Conservation (phyloP, 1,284 basidiomycete species). For the Cystobasidium slooffiae region DNA sequence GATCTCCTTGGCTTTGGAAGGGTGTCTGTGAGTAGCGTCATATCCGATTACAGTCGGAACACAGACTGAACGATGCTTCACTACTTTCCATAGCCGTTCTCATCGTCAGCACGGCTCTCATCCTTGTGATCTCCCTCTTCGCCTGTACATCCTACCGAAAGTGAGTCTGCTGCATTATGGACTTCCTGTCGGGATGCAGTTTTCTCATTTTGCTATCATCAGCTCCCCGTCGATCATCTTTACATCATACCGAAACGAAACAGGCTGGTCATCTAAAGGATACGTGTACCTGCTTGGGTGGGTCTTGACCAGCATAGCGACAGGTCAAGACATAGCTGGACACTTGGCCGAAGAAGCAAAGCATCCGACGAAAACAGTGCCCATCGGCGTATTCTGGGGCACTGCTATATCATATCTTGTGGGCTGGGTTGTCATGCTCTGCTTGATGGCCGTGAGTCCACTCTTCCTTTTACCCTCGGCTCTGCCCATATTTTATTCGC, state of each 20-base stretch:
- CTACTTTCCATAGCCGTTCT: slow-evolving; percentile 27
- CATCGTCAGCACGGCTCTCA: slow-evolving; percentile 42
- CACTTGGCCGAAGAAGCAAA: slow-evolving; percentile 54
- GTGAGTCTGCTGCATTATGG: not conserved
- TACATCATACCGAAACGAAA: slow-evolving; percentile 48
- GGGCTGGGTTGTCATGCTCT: slow-evolving; percentile 50
- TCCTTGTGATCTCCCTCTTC: slow-evolving; percentile 48
- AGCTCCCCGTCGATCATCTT: slow-evolving; percentile 49
- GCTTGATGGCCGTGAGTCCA: slow-evolving; percentile 37
- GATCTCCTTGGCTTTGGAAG: slow-evolving; percentile 52
- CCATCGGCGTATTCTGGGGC: slow-evolving; percentile 52
- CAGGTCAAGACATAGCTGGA: slow-evolving; percentile 50
- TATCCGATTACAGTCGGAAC: not conserved
- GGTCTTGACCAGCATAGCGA: slow-evolving; percentile 51
- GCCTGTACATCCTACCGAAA: slow-evolving; percentile 21
- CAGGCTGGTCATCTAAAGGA: slow-evolving; percentile 47
- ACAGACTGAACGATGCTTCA: not conserved
- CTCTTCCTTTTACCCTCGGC: too few relatives aligned
- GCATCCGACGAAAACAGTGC: slow-evolving; percentile 50
- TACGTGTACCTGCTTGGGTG: slow-evolving; percentile 53
- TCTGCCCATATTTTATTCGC: too few relatives aligned
- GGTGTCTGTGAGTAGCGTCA: slow-evolving; percentile 41
- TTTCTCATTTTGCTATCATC: not conserved
- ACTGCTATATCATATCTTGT: slow-evolving; percentile 48
- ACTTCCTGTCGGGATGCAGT: not conserved